Percentiles rank a stretch among this genome's conserved stretches.
These are phyloP conservation scores for Hippophae gyantsensis DNA, from an alignment of 306 rosid genomes.

Conservation along the genomic window DNA sequence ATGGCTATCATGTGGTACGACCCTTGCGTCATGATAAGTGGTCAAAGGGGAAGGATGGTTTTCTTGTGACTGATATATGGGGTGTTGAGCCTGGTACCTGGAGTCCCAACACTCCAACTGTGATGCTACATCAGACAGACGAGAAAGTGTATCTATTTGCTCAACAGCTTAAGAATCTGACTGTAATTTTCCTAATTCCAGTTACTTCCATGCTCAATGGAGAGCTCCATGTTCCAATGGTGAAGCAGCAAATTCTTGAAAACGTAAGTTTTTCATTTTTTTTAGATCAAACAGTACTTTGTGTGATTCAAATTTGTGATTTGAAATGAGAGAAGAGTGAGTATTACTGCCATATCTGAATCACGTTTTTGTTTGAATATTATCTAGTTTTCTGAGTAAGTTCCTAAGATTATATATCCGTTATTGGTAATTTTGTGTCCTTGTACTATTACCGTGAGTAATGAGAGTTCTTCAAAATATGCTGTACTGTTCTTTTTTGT, in stretches of 20 bases:
- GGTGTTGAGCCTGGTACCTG: conserved; percentile 63
- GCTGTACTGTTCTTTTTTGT: too few relatives aligned
- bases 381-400: too few relatives aligned
- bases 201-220: conserved; percentile 59
- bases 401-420: too few relatives aligned
- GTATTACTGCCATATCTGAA: too few relatives aligned
- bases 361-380: too few relatives aligned
- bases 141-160: conserved; percentile 87
- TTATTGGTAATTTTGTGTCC: too few relatives aligned
- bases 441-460: too few relatives aligned
- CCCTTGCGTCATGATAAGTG: conserved; percentile 77
- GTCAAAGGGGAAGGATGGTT: conserved; percentile 91
- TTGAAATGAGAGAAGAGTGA: too few relatives aligned
- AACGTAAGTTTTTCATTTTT: conserved; percentile 49
- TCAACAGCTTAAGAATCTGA: conserved; percentile 81
- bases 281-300: conserved; percentile 11
- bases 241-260: conserved; percentile 77
- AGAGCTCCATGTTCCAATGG: conserved; percentile 62
- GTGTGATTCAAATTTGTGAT: background rate
- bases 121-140: conserved; percentile 58
- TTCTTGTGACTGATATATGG: conserved; percentile 91
- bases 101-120: conserved; percentile 57
- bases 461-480: too few relatives aligned
- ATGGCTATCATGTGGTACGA: conserved; percentile 45
- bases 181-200: conserved; percentile 71